Evolutionary conservation across 2,329 filamentous ascomycete genomes (phyloP).

Genomic region (Cordyceps militaris): DNA sequence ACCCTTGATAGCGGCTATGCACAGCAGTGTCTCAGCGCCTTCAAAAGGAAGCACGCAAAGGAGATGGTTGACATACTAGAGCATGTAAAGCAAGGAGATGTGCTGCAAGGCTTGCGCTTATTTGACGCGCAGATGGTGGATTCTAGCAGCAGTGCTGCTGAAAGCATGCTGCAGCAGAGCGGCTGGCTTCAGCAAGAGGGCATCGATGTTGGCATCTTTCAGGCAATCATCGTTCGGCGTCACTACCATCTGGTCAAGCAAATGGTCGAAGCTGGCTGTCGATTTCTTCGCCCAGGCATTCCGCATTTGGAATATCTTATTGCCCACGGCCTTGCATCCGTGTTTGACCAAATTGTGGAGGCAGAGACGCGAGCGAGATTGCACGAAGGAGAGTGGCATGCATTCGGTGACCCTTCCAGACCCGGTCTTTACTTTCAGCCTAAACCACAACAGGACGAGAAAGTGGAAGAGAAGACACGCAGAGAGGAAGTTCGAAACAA

Average conservation of each 20-base stretch:
- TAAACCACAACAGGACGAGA: background rate
- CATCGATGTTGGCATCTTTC: background rate
- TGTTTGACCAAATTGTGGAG: background rate
- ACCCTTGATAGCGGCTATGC: background rate
- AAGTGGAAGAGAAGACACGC: too few relatives aligned
- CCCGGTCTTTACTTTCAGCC: slow-evolving; percentile 1
- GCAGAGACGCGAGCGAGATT: background rate
- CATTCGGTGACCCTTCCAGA: background rate
- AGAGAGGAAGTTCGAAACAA: background rate
- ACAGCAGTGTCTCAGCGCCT: background rate
- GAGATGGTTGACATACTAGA: too few relatives aligned
- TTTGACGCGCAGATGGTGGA: background rate
- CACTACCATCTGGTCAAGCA: background rate
- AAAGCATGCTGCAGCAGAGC: background rate
- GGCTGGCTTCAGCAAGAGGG: background rate
- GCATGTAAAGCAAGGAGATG: background rate
- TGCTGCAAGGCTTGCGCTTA: background rate
- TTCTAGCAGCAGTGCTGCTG: background rate
- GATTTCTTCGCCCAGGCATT: background rate
- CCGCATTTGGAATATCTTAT: slow-evolving; percentile 5
- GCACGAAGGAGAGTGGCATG: slow-evolving; percentile 4
- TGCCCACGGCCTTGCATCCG: background rate
- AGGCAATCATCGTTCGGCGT: background rate
- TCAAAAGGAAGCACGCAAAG: background rate
- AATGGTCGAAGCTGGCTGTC: background rate